Conservation (phyloP, 1,139 yeast species). For the Spencermartinsiella ligniputridi region DNA sequence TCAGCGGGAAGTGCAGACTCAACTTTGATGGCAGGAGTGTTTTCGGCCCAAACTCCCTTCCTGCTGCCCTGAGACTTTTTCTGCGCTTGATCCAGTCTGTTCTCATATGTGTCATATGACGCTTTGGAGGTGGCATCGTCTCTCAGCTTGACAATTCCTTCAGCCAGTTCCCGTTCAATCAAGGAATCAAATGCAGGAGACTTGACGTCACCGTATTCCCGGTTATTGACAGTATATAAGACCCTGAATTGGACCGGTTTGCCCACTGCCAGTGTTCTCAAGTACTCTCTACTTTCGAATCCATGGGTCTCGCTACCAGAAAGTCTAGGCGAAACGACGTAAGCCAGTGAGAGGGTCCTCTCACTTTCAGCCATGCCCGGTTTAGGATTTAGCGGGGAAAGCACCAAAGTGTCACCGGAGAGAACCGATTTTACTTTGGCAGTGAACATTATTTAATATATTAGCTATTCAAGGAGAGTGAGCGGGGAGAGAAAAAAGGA, state of each 20-base stretch:
- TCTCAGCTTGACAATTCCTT: constrained; percentile 62
- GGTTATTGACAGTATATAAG: constrained; percentile 48
- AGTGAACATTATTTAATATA: constrained; percentile 11
- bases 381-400: constrained; percentile 44
- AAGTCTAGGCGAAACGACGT: constrained; percentile 52
- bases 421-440: constrained; percentile 58
- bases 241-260: constrained; percentile 62
- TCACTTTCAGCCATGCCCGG: constrained; percentile 45
- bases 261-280: constrained; percentile 63
- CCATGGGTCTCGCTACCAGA: constrained; percentile 40
- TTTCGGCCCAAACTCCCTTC: constrained; percentile 53
- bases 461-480: no score
- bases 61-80: constrained; percentile 46
- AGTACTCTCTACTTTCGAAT: constrained; percentile 56
- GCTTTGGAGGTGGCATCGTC: constrained; percentile 42
- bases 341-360: constrained; percentile 58
- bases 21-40: constrained; percentile 30
- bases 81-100: constrained; percentile 42
- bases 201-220: constrained; percentile 70
- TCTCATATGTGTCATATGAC: constrained; percentile 37
- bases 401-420: constrained; percentile 70
- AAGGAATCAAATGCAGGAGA: constrained; percentile 63
- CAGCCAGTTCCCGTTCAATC: constrained; percentile 50
- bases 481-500: no score
- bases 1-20: constrained; percentile 35